phyloP scores from a whole-genome alignment of 306 rosid species.

The Echinosophora koreensis region DNA sequence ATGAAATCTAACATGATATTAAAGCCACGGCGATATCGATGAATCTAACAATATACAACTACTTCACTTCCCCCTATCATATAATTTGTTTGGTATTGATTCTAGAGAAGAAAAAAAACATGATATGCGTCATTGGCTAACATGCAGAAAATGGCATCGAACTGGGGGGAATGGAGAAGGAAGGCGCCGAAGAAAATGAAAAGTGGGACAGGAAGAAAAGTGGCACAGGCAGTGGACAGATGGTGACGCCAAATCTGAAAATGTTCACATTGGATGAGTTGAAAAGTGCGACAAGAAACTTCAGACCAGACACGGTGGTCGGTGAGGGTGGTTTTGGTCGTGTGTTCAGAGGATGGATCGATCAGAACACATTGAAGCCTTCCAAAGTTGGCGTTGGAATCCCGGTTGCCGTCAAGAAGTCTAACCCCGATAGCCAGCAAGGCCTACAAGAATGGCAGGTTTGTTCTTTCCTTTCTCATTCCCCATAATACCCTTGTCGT shows the following conservation, averaged over 20 bases:
- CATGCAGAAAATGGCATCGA: constrained; percentile 25
- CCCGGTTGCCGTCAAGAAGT: constrained; percentile 87
- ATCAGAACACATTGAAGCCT: constrained; percentile 61
- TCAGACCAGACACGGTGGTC: constrained; percentile 70
- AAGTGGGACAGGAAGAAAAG: no score
- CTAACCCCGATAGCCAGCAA: constrained; percentile 74
- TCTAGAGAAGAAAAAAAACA: no score
- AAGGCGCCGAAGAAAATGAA: background rate
- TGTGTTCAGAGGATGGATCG: constrained; percentile 95
- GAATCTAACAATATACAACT: background rate
- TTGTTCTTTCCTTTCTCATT: background rate
- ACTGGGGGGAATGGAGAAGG: background rate
- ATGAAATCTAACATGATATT: no score
- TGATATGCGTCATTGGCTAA: background rate
- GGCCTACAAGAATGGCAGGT: constrained; percentile 88
- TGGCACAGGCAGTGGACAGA: background rate
- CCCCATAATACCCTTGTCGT: background rate
- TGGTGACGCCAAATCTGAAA: constrained; percentile 48
- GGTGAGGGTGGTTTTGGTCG: constrained; percentile 96
- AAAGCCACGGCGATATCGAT: no score
- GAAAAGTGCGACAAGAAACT: constrained; percentile 80
- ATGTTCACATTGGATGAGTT: constrained; percentile 65
- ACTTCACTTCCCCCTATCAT: background rate
- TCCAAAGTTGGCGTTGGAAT: constrained; percentile 73
- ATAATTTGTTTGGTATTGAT: no score